These are phyloP conservation scores for Saccharomyces hybrid DNA, from an alignment of 1,139 yeast species.

Conservation along the genomic window DNA sequence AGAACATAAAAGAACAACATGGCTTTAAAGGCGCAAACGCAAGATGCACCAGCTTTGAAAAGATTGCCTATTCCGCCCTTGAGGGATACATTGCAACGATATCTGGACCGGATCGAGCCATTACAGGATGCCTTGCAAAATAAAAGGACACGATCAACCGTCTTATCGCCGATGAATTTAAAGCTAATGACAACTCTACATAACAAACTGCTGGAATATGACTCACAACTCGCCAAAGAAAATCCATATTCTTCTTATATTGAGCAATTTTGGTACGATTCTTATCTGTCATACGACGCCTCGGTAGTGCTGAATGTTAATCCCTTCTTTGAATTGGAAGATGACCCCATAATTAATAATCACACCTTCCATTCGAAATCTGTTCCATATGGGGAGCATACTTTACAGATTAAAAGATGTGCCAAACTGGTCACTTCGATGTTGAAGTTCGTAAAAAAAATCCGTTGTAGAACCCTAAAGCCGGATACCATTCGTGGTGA, in stretches of 20 bases:
- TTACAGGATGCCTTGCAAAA: constrained; percentile 70
- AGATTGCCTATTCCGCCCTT: constrained; percentile 69
- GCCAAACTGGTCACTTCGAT: constrained; percentile 74
- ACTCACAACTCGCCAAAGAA: constrained; percentile 56
- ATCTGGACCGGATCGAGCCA: constrained; percentile 62
- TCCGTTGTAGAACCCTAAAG: constrained; percentile 67
- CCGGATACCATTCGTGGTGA: constrained; percentile 61
- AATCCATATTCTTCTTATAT: constrained; percentile 69
- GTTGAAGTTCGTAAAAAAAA: constrained; percentile 68
- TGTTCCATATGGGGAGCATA: constrained; percentile 21
- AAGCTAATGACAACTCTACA: constrained; percentile 35
- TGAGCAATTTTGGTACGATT: constrained; percentile 90
- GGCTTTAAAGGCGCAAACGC: not conserved
- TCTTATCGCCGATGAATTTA: constrained; percentile 49
- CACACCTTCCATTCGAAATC: constrained; percentile 30
- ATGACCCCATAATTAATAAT: constrained; percentile 65
- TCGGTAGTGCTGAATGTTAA: constrained; percentile 83
- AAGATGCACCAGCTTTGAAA: constrained; percentile 5
- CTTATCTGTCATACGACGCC: constrained; percentile 77
- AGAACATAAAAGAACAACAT: not conserved
- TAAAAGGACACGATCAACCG: constrained; percentile 49
- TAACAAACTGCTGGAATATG: constrained; percentile 28
- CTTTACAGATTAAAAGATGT: constrained; percentile 65
- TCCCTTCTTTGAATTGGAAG: constrained; percentile 81
- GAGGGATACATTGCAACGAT: constrained; percentile 53